A percentile compares a stretch with the other conserved stretches of the same genome.
Evolutionary conservation across 108 stramenopile species (phyloP).

Genomic region (Cafeteria roenbergensis): DNA sequence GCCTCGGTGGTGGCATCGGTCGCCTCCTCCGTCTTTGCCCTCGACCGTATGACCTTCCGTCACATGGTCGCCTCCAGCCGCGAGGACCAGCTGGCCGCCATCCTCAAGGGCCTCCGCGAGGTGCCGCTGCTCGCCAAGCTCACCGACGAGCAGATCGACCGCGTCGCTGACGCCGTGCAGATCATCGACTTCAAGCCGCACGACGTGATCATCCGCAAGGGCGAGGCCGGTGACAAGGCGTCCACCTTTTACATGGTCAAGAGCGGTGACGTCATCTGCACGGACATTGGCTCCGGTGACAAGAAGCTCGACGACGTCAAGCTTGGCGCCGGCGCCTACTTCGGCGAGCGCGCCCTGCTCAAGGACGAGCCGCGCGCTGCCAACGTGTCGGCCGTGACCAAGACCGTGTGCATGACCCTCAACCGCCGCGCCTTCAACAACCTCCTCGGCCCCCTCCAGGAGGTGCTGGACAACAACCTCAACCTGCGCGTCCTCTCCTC

Average conservation of each 20-base stretch:
- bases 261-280: slow-evolving; percentile 42
- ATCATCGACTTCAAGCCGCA: background rate
- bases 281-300: slow-evolving; percentile 24
- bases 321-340: slow-evolving; percentile 24
- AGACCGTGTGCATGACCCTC: slow-evolving; percentile 7
- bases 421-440: slow-evolving; percentile 15
- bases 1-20: slow-evolving; percentile 12
- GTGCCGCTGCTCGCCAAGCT: background rate
- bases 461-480: slow-evolving; percentile 27
- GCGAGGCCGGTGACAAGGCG: slow-evolving; percentile 23
- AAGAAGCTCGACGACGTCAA: slow-evolving; percentile 9
- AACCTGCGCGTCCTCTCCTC: slow-evolving; percentile 11
- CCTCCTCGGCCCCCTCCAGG: slow-evolving; percentile 24
- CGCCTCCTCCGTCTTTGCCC: slow-evolving; percentile 3
- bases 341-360: slow-evolving; percentile 31
- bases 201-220: slow-evolving; percentile 1
- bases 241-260: slow-evolving; percentile 60
- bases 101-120: background rate
- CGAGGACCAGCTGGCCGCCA: slow-evolving; percentile 1
- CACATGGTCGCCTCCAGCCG: slow-evolving; percentile 18
- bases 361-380: slow-evolving; percentile 29
- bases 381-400: slow-evolving; percentile 11
- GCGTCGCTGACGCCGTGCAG: background rate
- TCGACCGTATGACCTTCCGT: slow-evolving; percentile 35
- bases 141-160: slow-evolving; percentile 1